These are phyloP conservation scores for Diatrype stigma DNA, from an alignment of 2,329 filamentous ascomycete species.

Conservation along the genomic window DNA sequence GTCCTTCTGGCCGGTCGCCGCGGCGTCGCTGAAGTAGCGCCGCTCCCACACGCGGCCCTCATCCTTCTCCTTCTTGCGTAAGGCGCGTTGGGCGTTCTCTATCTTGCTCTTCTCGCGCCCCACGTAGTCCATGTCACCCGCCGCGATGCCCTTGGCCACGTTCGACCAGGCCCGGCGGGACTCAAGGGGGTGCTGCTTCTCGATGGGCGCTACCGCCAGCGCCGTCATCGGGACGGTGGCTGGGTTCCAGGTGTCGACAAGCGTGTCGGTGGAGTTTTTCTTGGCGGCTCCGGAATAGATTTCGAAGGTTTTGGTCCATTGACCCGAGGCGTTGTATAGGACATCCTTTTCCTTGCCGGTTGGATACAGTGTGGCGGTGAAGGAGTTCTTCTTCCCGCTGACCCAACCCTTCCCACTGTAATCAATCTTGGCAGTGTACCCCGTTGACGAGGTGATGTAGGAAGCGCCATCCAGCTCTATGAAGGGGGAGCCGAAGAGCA, in stretches of 20 bases:
- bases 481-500: conserved; percentile 43
- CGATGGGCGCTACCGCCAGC: conserved; percentile 44
- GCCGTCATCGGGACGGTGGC: conserved; percentile 17
- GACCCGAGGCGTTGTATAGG: conserved; percentile 35
- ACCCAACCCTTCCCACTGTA: conserved; percentile 44
- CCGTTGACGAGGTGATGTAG: conserved; percentile 40
- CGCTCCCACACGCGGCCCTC: conserved; percentile 76
- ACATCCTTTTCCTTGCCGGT: conserved; percentile 32
- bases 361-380: conserved; percentile 39
- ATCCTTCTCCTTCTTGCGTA: conserved; percentile 49
- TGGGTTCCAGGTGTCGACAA: conserved; percentile 38
- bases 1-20: conserved; percentile 36
- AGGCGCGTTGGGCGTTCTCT: conserved; percentile 74
- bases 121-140: conserved; percentile 70
- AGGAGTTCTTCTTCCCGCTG: conserved; percentile 42
- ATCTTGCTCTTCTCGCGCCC: conserved; percentile 71
- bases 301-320: conserved; percentile 40
- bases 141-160: conserved; percentile 68
- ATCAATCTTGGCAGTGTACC: conserved; percentile 41
- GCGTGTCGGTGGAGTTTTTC: conserved; percentile 24
- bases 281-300: conserved; percentile 26
- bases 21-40: conserved; percentile 67
- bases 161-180: conserved; percentile 75
- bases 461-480: conserved; percentile 44
- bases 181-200: conserved; percentile 75